Percentiles rank a stretch among this genome's conserved stretches.
phyloP scores from a whole-genome alignment of 2,329 filamentous ascomycete genomes.

The Daldinia sp. region DNA sequence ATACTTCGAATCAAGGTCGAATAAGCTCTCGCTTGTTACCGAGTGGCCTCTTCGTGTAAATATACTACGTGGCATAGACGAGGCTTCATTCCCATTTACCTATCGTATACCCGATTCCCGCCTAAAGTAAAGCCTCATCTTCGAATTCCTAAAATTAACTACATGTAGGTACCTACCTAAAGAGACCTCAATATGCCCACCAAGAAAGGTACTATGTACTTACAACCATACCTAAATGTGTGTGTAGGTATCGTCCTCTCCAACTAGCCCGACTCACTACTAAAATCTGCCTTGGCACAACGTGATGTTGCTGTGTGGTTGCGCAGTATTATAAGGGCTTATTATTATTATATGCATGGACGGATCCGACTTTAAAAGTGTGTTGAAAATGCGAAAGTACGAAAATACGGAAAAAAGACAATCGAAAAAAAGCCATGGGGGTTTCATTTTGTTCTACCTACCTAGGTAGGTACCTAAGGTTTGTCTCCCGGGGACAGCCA shows the following conservation, averaged over 20 bases:
- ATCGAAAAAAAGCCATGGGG: slow-evolving; percentile 1
- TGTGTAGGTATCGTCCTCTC: background rate
- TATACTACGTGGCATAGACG: slow-evolving; percentile 11
- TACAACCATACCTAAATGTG: slow-evolving; percentile 3
- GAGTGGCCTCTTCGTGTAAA: background rate
- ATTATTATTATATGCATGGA: slow-evolving; percentile 13
- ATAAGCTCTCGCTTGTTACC: background rate
- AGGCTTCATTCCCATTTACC: slow-evolving; percentile 11
- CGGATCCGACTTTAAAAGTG: slow-evolving; percentile 18
- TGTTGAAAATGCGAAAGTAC: background rate
- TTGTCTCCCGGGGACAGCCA: too few species aligned
- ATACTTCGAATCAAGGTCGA: slow-evolving; percentile 11
- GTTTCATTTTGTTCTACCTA: slow-evolving; percentile 13
- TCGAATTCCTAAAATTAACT: background rate
- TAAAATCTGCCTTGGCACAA: slow-evolving; percentile 14
- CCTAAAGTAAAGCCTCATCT: slow-evolving; percentile 2
- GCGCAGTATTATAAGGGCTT: background rate
- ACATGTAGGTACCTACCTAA: background rate
- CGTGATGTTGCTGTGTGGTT: slow-evolving; percentile 2
- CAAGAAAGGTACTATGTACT: background rate
- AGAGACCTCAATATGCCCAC: background rate
- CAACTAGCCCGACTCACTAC: slow-evolving; percentile 13
- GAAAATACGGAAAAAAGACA: background rate
- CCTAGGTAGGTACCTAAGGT: too few species aligned
- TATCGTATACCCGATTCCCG: background rate